Base-by-base conservation (phyloP, 306 rosid genomes). In the Benincasa hispida region DNA sequence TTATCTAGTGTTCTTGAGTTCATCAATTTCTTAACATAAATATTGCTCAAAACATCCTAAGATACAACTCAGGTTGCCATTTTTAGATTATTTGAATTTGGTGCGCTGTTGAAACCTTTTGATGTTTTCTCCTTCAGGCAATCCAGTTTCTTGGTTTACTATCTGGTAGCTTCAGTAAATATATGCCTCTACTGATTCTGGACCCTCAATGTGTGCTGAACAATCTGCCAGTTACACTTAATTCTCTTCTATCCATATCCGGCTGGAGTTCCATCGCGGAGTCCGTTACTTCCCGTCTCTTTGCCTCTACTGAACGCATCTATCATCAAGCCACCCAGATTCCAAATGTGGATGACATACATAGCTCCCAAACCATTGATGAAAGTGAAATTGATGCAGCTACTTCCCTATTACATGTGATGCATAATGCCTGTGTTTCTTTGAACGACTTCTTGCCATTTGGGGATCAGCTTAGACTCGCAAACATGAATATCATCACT, bases 81-180 rank as follows among this genome's bases (percentile, higher is more conserved):
- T 4, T 63, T 24, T 60, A 28, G 18, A 63, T 35, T 5, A 63
- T 10, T 6, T 39, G 9, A 65, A 34, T 65, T 37, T 35, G 39
- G 10, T 13, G 47, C 22, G 47, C 22, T 11, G 53, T 32, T 30
- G 54, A 60, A 76, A 32, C 41, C 18, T 82, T 77, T 61, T 68
- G 47, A 30, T 13, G 41, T 73, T 39, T 78, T 69, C 65, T 79
- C 24, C 58, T 80, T 50, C 89, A 94, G 96, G 93, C 91, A 3
- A 75, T 91, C 77, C 88, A 67, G 74, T 91, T 91, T 86, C 73
- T 90, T 41, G 97, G 94, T 74, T 84, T 91, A 76, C 85, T 94
- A 25, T 89, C 96, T 13, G 92, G 95, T 74, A 75, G 88, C 83
- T 86, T 88, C 84, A 82, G 96, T 92, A 90, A 93, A 82, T 93